These are phyloP conservation scores for Aspergillus cristatus DNA, from an alignment of 495 filamentous ascomycete species.

Conservation along the genomic window DNA sequence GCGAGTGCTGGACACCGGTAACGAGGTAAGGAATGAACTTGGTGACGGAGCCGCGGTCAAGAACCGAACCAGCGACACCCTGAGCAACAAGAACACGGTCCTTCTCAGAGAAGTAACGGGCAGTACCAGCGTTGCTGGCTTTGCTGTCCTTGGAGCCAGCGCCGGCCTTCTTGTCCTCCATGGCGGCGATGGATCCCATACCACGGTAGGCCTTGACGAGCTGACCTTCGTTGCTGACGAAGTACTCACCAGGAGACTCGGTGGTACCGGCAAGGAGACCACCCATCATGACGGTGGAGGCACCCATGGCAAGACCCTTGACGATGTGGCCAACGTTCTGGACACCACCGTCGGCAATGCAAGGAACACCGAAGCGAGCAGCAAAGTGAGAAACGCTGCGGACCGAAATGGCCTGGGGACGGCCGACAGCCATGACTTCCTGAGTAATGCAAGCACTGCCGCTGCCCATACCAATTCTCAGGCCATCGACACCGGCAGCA, in stretches of 20 bases:
- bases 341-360: conserved; percentile 95
- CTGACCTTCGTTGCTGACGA: conserved; percentile 88
- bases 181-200: conserved; percentile 97
- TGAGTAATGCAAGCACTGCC: conserved; percentile 98
- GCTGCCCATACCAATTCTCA: conserved; percentile 98
- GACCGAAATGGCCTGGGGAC: conserved; percentile 88
- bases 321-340: conserved; percentile 99
- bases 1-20: conserved; percentile 89
- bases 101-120: conserved; percentile 97
- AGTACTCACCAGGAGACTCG: conserved; percentile 94
- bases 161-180: conserved; percentile 96
- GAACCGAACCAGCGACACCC: conserved; percentile 76
- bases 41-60: conserved; percentile 69
- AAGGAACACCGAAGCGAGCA: conserved; percentile 88
- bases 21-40: conserved; percentile 95
- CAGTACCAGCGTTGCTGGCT: conserved; percentile 90
- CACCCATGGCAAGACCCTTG: conserved; percentile 91
- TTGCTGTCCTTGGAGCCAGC: conserved; percentile 57
- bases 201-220: conserved; percentile 98
- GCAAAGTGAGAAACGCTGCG: conserved; percentile 84
- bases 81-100: conserved; percentile 91
- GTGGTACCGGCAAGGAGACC: conserved; percentile 94
- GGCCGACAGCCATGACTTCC: conserved; percentile 98
- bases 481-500: conserved; percentile 87
- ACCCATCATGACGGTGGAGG: conserved; percentile 98